A percentile compares a stretch with the other conserved stretches of the same genome.
Conservation (phyloP, 164 flowering plant genomes). For the Amborella trichopoda region DNA sequence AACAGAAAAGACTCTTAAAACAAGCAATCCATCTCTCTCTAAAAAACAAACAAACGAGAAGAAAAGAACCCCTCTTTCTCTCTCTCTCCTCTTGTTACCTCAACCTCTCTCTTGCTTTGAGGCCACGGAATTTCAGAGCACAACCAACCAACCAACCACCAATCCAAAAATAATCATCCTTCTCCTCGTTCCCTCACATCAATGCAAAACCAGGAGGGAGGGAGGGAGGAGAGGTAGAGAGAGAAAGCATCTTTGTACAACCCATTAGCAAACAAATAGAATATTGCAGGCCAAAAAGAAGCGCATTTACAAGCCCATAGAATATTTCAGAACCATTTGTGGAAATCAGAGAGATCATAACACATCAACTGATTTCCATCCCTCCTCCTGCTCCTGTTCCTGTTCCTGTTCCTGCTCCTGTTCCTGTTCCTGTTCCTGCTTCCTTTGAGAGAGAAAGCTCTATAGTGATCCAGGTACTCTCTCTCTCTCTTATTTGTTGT, state of each 20-base stretch:
- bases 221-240: no score
- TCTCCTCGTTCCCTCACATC: conserved; percentile 18
- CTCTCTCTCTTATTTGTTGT: no score
- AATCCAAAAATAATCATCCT: neutral
- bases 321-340: conserved; percentile 15
- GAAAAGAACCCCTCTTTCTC: conserved; percentile 2
- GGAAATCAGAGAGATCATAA: conserved; percentile 13
- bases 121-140: neutral
- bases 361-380: neutral
- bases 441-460: neutral
- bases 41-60: no score
- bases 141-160: neutral
- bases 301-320: conserved; percentile 9
- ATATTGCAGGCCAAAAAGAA: conserved; percentile 10
- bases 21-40: conserved; percentile 17
- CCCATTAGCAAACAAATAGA: conserved; percentile 20
- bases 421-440: neutral
- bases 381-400: neutral
- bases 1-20: conserved; percentile 13
- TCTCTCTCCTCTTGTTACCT: neutral
- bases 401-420: neutral
- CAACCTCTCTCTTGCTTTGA: neutral
- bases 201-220: conserved; percentile 12
- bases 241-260: conserved; percentile 20
- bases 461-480: neutral